Evolutionary conservation across 1,284 basidiomycete genomes (phyloP).

Genomic region (Veloboletus limbatus): DNA sequence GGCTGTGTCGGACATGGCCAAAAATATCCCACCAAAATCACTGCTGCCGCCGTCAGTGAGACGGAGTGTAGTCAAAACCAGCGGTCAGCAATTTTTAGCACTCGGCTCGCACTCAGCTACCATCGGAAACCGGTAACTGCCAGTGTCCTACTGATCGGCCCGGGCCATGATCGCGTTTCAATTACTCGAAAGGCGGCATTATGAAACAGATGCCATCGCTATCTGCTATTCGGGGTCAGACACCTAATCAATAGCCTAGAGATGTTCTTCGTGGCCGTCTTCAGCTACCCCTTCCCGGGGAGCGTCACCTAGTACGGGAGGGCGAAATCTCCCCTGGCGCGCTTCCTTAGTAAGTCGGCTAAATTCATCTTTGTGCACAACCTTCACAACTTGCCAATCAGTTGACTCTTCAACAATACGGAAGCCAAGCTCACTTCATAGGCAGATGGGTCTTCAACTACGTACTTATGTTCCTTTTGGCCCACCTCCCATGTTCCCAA

Average conservation of each 20-base stretch:
- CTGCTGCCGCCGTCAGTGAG: too few species aligned
- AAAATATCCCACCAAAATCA: conserved; percentile 8
- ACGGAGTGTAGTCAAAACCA: too few species aligned
- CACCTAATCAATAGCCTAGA: conserved; percentile 6
- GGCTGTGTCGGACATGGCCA: not conserved
- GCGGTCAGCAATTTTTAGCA: too few species aligned
- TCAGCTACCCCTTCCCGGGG: conserved; percentile 3
- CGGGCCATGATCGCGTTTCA: conserved; percentile 1
- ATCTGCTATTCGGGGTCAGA: not conserved
- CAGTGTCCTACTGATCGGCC: too few species aligned
- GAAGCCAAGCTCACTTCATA: conserved; percentile 44
- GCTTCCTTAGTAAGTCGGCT: conserved; percentile 24
- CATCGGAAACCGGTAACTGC: too few species aligned
- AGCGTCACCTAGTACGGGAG: conserved; percentile 1
- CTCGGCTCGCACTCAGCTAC: too few species aligned
- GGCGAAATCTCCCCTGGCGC: conserved; percentile 14
- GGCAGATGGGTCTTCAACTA: conserved; percentile 42
- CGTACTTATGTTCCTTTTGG: conserved; percentile 33
- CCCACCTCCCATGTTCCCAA: conserved; percentile 60
- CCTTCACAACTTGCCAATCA: conserved; percentile 12
- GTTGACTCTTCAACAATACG: not conserved
- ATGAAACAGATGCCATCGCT: not conserved
- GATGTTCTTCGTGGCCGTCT: conserved; percentile 14
- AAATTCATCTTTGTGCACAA: conserved; percentile 27
- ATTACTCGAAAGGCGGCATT: conserved; percentile 3